These are phyloP conservation scores for Triticum aestivum DNA, from an alignment of 176 grass and related monocot species.

Conservation along the genomic window IWGSC_CS_RefSeq_v2.1 NC_057797.1:233302534-233303033, in stretches of 20 bases:
- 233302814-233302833: no score
- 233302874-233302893: background rate
- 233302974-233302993: slow-evolving; percentile 62
- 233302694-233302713: background rate
- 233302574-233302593: background rate
- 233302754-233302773: background rate
- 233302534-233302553: background rate
- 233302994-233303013: slow-evolving; percentile 97
- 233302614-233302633: slow-evolving; percentile 25
- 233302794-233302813: no score
- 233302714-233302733: background rate
- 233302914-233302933: background rate
- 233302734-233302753: no score
- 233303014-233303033: slow-evolving; percentile 82
- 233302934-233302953: slow-evolving; percentile 80
- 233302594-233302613: slow-evolving; percentile 32
- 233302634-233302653: no score
- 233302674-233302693: background rate
- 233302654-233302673: background rate
- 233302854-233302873: background rate
- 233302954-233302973: slow-evolving; percentile 95
- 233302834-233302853: no score
- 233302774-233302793: no score
- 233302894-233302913: background rate
- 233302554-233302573: slow-evolving; percentile 36